These are phyloP conservation scores for Fusarium brachygibbosum DNA, from an alignment of 2,329 filamentous ascomycete species.

Conservation along the genomic window DNA sequence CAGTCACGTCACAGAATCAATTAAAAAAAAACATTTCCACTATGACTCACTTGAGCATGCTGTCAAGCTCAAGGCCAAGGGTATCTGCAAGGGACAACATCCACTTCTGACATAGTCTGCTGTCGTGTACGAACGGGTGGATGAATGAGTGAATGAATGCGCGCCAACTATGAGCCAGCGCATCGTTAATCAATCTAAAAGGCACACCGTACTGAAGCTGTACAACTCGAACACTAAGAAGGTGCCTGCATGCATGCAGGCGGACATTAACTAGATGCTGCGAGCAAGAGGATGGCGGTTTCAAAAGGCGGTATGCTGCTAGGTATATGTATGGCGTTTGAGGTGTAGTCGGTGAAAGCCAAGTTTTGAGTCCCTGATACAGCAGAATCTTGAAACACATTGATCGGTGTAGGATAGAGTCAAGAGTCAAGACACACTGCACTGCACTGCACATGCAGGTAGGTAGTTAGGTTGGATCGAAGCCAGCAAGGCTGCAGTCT, in stretches of 20 bases:
- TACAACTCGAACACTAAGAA: conserved; percentile 18
- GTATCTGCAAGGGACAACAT: conserved; percentile 37
- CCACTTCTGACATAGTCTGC: conserved; percentile 19
- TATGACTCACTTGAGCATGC: conserved; percentile 22
- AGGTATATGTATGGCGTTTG: conserved; percentile 24
- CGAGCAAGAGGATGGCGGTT: conserved; percentile 30
- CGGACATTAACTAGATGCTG: conserved; percentile 12
- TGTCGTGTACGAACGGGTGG: conserved; percentile 41
- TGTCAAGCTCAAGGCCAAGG: conserved; percentile 18
- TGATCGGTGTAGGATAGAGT: conserved; percentile 39
- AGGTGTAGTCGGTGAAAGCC: conserved; percentile 36
- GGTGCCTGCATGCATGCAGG: conserved; percentile 20
- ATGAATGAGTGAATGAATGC: conserved; percentile 27
- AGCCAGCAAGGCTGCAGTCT: conserved; percentile 31
- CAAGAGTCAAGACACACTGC: conserved; percentile 5
- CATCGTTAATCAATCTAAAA: conserved; percentile 13
- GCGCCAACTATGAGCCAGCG: conserved; percentile 34
- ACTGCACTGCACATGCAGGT: conserved; percentile 17
- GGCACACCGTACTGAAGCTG: conserved; percentile 15
- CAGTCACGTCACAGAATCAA: conserved; percentile 19
- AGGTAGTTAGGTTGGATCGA: conserved; percentile 23
- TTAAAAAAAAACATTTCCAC: background rate
- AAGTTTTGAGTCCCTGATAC: conserved; percentile 4
- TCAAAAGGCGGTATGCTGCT: conserved; percentile 44
- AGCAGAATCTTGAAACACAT: conserved; percentile 35